Conservation (phyloP, 768 basidiomycete genomes). For the Gymnopilus junonius region DNA sequence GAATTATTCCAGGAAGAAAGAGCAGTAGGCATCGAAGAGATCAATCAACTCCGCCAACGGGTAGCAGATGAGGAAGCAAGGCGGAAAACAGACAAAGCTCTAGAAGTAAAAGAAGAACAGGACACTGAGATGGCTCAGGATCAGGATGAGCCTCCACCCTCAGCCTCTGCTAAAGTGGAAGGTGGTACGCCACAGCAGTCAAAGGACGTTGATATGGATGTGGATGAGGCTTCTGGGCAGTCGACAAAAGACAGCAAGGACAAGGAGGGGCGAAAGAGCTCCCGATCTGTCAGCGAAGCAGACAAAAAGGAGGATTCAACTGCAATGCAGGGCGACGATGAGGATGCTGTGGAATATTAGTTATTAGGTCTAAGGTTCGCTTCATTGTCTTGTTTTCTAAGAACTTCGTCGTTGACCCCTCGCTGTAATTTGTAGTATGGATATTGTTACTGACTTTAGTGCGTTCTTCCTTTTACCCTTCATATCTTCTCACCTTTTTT, state of each 20-base stretch:
- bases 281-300: slow-evolving; percentile 34
- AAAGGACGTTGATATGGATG: slow-evolving; percentile 41
- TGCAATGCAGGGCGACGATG: slow-evolving; percentile 69
- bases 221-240: slow-evolving; percentile 37
- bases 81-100: slow-evolving; percentile 39
- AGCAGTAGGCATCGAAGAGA: slow-evolving; percentile 58
- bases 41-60: slow-evolving; percentile 61
- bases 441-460: slow-evolving; percentile 22
- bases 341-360: slow-evolving; percentile 84
- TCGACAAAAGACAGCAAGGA: background rate
- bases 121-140: slow-evolving; percentile 33
- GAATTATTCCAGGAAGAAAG: slow-evolving; percentile 65
- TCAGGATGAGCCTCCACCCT: slow-evolving; percentile 16
- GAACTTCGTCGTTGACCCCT: background rate
- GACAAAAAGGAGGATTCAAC: slow-evolving; percentile 58
- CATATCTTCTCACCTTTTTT: slow-evolving; percentile 23
- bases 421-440: slow-evolving; percentile 4
- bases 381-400: background rate
- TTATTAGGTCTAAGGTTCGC: slow-evolving; percentile 29
- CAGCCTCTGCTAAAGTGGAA: slow-evolving; percentile 21
- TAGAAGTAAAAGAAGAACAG: slow-evolving; percentile 39
- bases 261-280: slow-evolving; percentile 38
- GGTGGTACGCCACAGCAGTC: slow-evolving; percentile 18
- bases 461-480: slow-evolving; percentile 25
- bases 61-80: slow-evolving; percentile 70